phyloP scores from a whole-genome alignment of 2,329 filamentous ascomycete genomes.

The Aschersonia sp. region DNA sequence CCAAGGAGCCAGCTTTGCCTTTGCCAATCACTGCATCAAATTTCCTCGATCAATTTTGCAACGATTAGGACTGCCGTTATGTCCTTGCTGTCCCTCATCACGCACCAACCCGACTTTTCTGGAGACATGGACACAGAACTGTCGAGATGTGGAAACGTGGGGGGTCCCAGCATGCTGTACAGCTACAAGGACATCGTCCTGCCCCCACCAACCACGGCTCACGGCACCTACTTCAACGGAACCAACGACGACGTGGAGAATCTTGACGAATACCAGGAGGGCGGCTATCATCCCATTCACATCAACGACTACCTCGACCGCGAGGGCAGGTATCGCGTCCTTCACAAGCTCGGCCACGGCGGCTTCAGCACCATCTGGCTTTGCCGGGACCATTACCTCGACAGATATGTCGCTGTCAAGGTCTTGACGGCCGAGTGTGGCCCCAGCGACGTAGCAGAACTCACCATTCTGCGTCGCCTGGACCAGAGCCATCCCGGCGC shows the following conservation, averaged over 20 bases:
- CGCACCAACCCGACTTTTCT: neutral
- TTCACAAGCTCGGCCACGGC: constrained; percentile 29
- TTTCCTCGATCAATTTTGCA: too few species aligned
- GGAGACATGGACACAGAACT: neutral
- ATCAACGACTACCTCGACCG: constrained; percentile 21
- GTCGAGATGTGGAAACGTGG: neutral
- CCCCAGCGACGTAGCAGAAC: neutral
- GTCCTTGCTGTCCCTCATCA: neutral
- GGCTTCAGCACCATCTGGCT: constrained; percentile 31
- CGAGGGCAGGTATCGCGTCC: constrained; percentile 22
- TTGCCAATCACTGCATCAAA: too few species aligned
- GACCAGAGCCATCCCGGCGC: constrained; percentile 1
- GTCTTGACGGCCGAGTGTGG: constrained; percentile 12
- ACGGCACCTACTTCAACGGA: constrained; percentile 3
- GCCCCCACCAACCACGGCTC: neutral
- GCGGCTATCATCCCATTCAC: constrained; percentile 27
- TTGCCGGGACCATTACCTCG: constrained; percentile 14
- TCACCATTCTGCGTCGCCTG: constrained; percentile 1
- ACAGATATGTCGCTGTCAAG: constrained; percentile 16
- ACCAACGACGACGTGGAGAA: constrained; percentile 6
- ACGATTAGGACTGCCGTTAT: neutral
- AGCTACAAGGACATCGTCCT: constrained; percentile 2
- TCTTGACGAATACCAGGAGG: constrained; percentile 16
- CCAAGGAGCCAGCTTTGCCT: too few species aligned
- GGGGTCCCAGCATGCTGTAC: neutral